Evolutionary conservation across 202 grass and related monocot species (phyloP).

Genomic region (Panicum virgatum): DNA sequence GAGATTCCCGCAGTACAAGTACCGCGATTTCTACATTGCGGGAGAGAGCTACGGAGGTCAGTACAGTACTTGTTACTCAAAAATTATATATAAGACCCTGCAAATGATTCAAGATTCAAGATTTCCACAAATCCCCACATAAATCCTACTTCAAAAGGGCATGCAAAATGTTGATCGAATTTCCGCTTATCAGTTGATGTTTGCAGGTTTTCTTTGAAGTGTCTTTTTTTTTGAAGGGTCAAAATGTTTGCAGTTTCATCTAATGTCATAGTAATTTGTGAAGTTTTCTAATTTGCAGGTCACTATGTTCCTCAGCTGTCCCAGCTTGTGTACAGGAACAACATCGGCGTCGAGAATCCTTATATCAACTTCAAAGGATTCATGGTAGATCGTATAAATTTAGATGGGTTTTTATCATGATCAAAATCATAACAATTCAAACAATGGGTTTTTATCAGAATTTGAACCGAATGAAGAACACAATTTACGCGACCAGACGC

Average conservation of each 20-base stretch:
- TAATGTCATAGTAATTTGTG: not conserved
- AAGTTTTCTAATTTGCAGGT: constrained; percentile 32
- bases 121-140: not conserved
- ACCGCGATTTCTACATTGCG: constrained; percentile 89
- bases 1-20: constrained; percentile 74
- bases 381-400: constrained; percentile 69
- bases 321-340: constrained; percentile 56
- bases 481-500: not conserved
- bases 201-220: no score
- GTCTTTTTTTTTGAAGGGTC: no score
- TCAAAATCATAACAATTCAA: not conserved
- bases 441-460: not conserved
- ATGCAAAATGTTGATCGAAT: not conserved
- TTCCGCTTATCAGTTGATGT: not conserved
- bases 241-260: not conserved
- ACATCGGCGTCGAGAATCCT: constrained; percentile 58
- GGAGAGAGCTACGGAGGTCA: constrained; percentile 93
- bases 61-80: not conserved
- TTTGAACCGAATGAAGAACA: constrained; percentile 40
- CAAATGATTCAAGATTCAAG: no score
- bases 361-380: constrained; percentile 81
- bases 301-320: constrained; percentile 92
- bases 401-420: no score
- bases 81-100: no score
- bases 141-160: not conserved